Evolutionary conservation across 139 green algal genomes (phyloP), one percentile per base, ranked within the genome.

Genomic region (Chlorella sp.): DNA sequence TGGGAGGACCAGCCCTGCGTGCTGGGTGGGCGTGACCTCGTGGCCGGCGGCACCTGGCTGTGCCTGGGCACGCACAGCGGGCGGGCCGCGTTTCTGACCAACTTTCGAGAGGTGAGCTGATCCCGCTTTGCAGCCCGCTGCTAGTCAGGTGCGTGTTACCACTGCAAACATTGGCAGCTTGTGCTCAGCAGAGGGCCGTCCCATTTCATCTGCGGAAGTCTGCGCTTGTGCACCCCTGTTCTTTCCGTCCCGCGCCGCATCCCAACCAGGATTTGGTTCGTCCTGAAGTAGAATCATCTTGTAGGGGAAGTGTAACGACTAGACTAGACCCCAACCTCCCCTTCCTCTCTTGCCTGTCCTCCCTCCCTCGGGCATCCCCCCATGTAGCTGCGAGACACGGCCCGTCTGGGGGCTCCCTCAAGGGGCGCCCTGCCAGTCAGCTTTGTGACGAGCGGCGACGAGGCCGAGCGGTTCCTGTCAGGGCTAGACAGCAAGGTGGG

Each of bases 31-130:
- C 28, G 87, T 30, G 87, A 90, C 79, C 40, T 85, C 7, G 61
- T 82, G 76, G 87, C 78, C 0, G 87, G 87, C 4, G 90, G 90
- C 40, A 93, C 90, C 2, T 93, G 90, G 90, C 71, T 93, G 18
- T 86, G 69, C 19, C 34, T 86, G 1, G 68, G 86, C 75, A 57
- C 48, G 48, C 48, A 28, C 34, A n/a, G 19, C 1, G 87, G 87
- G 9, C 77, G 87, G 1, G 87, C 79, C n/a, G 87, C 87, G 7
- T 90, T 76, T 18, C 64, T 90, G 9, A 90, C 87, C 39, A 90
- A 90, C 64, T 86, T 81, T 53, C 39, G 87, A 24, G 28, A 90
- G 87, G 87, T 61, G 15, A 48, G 48, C 48, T 57, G 48, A 5
- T 57, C 48, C 48, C 9, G 48, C 48, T 57, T n/a, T n/a, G n/a